Base-by-base conservation (phyloP, 495 filamentous ascomycete species). In the Xylaria cubensis region DNA sequence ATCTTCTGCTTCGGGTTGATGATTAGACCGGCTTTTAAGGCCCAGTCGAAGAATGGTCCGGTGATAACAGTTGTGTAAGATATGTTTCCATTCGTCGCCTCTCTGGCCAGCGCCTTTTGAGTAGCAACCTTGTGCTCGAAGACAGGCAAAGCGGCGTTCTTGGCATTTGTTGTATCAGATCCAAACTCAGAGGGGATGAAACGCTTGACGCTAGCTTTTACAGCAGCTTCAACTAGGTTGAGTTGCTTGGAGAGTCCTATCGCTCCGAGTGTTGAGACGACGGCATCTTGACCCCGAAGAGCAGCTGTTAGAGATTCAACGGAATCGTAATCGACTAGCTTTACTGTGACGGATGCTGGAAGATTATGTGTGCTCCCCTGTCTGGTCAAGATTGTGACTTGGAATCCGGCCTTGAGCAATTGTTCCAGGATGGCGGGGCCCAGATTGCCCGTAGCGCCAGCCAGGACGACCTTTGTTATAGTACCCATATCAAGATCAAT, bases 141-240 rank as follows among this genome's bases (percentile, higher is more conserved):
- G 82, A 80, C 62, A 78, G 84, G 59, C 78, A 82, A 72, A 74
- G 79, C 77, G 59, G 53, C 79, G 24, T 71, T 75, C 41, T 76
- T 70, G 19, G 76, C 64, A 50, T 79, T 74, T 41, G 59, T 74
- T 6, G 74, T 73, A 36, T 86, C 78, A 4, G 72, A 48, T 4
- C 90, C 90, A 68, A 88, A 93, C 69, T 90, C 88, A 13, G 86
- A 88, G 0, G 90, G 91, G 55, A 92, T 77, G 78, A 90, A 87
- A 24, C 88, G 83, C 74, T 83, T 81, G 4, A 91, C 85, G 10
- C 84, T 82, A 4, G 88, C 88, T 0, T 82, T 81, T 21, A 85
- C 79, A 19, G 89, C 83, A 7, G 90, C 91, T 46, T 92, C 86
- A 39, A 92, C 83, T 24, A 90, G 78, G 7, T 78, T 75, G 1